Conservation (phyloP, 805 yeast species). For the Priceomyces carsonii region DNA sequence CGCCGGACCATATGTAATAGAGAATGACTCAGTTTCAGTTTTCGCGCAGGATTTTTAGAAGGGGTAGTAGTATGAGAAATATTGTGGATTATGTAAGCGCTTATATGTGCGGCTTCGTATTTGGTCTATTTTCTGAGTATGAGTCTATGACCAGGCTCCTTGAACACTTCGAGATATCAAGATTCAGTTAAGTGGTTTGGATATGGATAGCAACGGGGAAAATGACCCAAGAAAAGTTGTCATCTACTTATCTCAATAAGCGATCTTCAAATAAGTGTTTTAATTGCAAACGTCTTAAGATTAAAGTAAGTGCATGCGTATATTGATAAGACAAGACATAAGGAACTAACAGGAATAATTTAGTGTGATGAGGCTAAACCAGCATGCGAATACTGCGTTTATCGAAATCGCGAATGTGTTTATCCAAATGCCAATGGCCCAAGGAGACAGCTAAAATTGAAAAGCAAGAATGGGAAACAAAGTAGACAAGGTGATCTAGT, state of each 20-base stretch:
- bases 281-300: slow-evolving; percentile 15
- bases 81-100: no score
- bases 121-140: no score
- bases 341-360: no score
- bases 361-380: slow-evolving; percentile 27
- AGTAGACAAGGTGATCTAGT: neutral
- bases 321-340: neutral
- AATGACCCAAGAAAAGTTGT: neutral
- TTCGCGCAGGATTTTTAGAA: no score
- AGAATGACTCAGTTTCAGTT: no score
- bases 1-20: no score
- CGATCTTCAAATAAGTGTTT: slow-evolving; percentile 8
- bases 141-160: no score
- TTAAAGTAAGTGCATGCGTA: slow-evolving; percentile 10
- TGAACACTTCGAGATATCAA: no score
- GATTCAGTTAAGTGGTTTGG: neutral
- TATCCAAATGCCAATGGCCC: slow-evolving; percentile 13
- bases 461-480: neutral
- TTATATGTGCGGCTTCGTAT: no score
- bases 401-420: slow-evolving; percentile 21
- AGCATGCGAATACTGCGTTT: slow-evolving; percentile 26
- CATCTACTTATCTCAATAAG: neutral
- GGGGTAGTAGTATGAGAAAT: no score
- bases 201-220: neutral
- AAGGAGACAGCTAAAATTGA: neutral